Conservation (phyloP, 148 eudicot species). For the Mesembryanthemum crystallinum region DNA sequence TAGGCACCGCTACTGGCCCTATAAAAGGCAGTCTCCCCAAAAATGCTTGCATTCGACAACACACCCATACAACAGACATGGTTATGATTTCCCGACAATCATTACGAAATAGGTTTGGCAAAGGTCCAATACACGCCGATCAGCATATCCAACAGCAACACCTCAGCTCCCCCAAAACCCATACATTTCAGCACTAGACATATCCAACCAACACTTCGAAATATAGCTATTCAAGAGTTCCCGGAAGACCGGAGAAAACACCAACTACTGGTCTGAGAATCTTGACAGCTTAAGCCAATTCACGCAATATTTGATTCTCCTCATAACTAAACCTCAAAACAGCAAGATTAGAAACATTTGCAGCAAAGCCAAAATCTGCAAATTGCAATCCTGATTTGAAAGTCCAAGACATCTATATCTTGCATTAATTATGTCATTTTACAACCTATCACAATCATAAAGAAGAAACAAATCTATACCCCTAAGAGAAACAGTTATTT, state of each 20-base stretch:
- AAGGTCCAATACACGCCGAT: background rate
- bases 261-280: background rate
- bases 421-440: conserved; percentile 3
- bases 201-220: background rate
- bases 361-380: background rate
- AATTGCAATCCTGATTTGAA: background rate
- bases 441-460: background rate
- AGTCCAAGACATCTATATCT: background rate
- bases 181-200: background rate
- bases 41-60: background rate
- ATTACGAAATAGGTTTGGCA: background rate
- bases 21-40: background rate
- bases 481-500: background rate
- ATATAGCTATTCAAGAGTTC: background rate
- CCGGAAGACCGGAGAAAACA: background rate
- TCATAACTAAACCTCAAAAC: background rate
- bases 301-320: background rate
- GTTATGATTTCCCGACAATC: background rate
- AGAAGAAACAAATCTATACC: background rate
- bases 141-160: background rate
- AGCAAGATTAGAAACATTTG: background rate
- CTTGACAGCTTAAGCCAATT: conserved; percentile 10
- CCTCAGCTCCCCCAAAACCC: background rate
- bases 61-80: background rate
- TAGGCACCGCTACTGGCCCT: background rate